Conservation (phyloP, 345 rosid genomes). For the Gynandropsis gynandra region DNA sequence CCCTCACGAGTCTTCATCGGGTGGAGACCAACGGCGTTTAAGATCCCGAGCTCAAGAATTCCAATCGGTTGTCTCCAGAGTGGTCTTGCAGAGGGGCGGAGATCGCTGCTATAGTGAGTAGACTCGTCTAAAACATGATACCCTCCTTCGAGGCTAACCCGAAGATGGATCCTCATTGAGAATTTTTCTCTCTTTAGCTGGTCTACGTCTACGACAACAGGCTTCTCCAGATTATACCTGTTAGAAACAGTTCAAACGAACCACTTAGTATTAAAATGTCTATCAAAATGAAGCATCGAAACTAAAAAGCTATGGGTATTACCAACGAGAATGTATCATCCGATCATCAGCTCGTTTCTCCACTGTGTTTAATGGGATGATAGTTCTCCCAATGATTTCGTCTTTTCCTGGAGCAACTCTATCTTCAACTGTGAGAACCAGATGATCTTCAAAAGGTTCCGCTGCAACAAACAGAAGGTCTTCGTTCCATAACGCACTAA, state of each 20-base stretch:
- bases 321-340: constrained; percentile 72
- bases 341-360: constrained; percentile 84
- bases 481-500: constrained; percentile 92
- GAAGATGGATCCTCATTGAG: constrained; percentile 75
- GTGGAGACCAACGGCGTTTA: constrained; percentile 77
- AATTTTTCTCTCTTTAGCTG: constrained; percentile 83
- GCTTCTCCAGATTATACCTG: constrained; percentile 69
- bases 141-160: constrained; percentile 96
- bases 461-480: constrained; percentile 89
- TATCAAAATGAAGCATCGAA: background rate
- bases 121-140: constrained; percentile 96
- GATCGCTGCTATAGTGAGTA: constrained; percentile 93
- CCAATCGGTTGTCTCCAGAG: constrained; percentile 89
- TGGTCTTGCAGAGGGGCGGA: constrained; percentile 88
- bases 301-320: background rate
- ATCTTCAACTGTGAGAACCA: constrained; percentile 75
- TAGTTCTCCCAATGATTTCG: constrained; percentile 66
- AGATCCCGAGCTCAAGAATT: constrained; percentile 78
- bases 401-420: constrained; percentile 81
- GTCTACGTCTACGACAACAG: constrained; percentile 65
- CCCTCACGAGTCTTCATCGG: constrained; percentile 94
- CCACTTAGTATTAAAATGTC: background rate
- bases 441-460: constrained; percentile 86
- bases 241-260: constrained; percentile 4
- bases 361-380: constrained; percentile 49